Conservation (phyloP, 768 basidiomycete species). For the Hericium coralloides region DNA sequence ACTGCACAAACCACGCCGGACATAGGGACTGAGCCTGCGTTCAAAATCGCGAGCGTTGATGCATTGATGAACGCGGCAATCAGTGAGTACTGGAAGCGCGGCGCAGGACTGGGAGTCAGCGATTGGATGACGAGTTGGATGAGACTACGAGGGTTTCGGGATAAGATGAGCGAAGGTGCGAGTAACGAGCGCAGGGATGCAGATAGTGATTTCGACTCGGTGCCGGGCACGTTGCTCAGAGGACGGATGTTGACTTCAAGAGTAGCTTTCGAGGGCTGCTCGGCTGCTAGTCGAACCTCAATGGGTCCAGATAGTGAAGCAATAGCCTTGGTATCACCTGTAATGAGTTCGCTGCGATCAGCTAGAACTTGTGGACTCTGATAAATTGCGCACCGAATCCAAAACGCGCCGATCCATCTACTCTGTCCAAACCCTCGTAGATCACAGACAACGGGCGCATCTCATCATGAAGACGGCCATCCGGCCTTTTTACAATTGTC, state of each 20-base stretch:
- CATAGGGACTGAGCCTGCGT: conserved; percentile 66
- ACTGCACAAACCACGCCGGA: conserved; percentile 66
- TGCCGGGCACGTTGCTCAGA: conserved; percentile 57
- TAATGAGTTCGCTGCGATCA: background rate
- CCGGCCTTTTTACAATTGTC: conserved; percentile 19
- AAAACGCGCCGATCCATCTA: conserved; percentile 72
- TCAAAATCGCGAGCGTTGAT: conserved; percentile 56
- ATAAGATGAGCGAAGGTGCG: conserved; percentile 54
- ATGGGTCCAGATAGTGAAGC: conserved; percentile 78
- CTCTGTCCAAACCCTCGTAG: conserved; percentile 55
- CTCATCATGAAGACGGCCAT: conserved; percentile 28
- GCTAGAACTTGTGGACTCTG: background rate
- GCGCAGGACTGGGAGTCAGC: conserved; percentile 24
- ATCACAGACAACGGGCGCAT: conserved; percentile 32
- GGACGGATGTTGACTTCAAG: conserved; percentile 72
- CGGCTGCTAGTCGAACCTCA: conserved; percentile 58
- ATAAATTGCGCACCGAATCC: conserved; percentile 37
- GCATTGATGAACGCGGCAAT: conserved; percentile 67
- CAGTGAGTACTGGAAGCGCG: conserved; percentile 18
- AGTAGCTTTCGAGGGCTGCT: conserved; percentile 63
- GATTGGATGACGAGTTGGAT: conserved; percentile 74
- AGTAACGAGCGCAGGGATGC: conserved; percentile 47
- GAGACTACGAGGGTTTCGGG: conserved; percentile 59
- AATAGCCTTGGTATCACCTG: conserved; percentile 38
- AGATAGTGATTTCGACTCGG: conserved; percentile 54